Conservation (phyloP, 163 green algal genomes). For the Volvox carteri region DNA sequence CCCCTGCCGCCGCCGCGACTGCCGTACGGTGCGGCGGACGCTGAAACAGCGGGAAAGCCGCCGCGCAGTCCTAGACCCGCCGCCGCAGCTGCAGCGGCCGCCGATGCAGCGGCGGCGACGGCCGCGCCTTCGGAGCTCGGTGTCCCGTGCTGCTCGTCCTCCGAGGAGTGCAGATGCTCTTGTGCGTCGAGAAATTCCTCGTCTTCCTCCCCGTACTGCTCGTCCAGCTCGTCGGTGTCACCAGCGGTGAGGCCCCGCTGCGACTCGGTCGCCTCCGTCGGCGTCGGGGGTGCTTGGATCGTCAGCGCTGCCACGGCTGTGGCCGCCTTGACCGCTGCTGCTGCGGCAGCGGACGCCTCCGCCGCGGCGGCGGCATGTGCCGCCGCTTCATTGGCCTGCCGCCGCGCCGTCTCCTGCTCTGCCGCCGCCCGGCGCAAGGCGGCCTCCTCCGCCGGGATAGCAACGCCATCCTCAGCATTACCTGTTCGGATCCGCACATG, state of each 20-base stretch:
- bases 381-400: slow-evolving; percentile 23
- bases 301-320: background rate
- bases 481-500: too few relatives aligned
- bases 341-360: slow-evolving; percentile 25
- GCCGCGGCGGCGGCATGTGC: slow-evolving; percentile 16
- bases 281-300: background rate
- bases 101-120: background rate
- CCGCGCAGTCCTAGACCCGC: slow-evolving; percentile 19
- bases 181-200: slow-evolving; percentile 38
- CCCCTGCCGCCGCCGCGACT: background rate
- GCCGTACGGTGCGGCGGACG: background rate
- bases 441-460: background rate
- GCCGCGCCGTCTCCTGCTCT: slow-evolving; percentile 24
- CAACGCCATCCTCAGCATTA: background rate
- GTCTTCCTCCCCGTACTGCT: slow-evolving; percentile 44
- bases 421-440: slow-evolving; percentile 7
- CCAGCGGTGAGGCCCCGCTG: background rate
- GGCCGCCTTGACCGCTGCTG: slow-evolving; percentile 40
- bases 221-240: background rate
- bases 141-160: slow-evolving; percentile 28
- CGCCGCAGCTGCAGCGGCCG: slow-evolving; percentile 12
- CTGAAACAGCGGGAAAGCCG: background rate
- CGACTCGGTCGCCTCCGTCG: background rate
- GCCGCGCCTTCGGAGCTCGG: slow-evolving; percentile 5
- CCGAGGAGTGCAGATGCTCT: slow-evolving; percentile 27